phyloP scores from a whole-genome alignment of 139 green algal species.

The Auxenochlorella pyrenoidosa region DNA sequence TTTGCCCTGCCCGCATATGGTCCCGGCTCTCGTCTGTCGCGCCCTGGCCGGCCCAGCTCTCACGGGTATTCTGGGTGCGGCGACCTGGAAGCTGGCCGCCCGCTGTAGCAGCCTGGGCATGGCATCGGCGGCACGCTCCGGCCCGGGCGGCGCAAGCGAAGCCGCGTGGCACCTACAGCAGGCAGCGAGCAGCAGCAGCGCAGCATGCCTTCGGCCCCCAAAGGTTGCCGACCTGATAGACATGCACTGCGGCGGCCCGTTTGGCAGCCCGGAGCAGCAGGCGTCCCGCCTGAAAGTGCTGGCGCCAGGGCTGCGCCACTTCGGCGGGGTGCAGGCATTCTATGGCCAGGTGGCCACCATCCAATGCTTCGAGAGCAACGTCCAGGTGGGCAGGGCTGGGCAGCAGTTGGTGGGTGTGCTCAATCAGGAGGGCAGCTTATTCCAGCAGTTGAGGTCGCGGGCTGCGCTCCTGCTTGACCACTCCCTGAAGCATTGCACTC shows the following conservation, averaged over 20 bases:
- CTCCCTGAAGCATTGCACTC: too few relatives aligned
- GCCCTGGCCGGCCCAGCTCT: neutral
- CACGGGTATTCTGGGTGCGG: neutral
- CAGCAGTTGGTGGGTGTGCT: neutral
- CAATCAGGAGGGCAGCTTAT: neutral
- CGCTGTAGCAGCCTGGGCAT: neutral
- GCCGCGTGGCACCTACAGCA: neutral
- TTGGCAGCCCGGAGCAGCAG: neutral
- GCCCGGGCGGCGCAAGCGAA: neutral
- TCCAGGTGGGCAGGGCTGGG: neutral
- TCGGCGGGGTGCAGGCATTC: conserved; percentile 46
- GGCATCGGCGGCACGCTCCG: neutral
- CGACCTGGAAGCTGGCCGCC: neutral
- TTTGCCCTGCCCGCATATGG: too few relatives aligned
- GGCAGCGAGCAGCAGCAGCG: neutral
- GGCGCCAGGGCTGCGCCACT: neutral
- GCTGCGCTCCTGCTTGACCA: too few relatives aligned
- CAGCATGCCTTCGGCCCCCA: neutral
- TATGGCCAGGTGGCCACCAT: conserved; percentile 75
- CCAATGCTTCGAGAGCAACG: conserved; percentile 93
- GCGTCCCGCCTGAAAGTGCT: neutral
- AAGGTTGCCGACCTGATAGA: neutral
- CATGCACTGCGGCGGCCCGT: neutral
- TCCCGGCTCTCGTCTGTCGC: neutral
- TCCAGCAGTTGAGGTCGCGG: too few relatives aligned